phyloP scores from a whole-genome alignment of 371 early-diverging fungal species.

The Mucor saturninus region DNA sequence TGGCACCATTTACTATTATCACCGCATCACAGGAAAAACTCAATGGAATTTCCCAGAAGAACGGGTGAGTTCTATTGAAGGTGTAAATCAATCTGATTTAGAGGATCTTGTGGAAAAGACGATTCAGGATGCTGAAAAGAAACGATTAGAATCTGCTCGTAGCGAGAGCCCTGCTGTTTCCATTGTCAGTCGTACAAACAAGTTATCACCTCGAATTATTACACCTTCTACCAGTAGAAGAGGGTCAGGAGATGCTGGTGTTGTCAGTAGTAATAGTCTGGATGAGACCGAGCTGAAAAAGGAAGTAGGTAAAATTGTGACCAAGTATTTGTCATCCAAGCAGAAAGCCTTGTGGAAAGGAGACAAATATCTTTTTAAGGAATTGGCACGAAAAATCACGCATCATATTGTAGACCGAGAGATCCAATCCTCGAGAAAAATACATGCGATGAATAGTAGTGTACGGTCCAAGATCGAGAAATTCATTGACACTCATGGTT shows the following conservation, averaged over 20 bases:
- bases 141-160: constrained; percentile 18
- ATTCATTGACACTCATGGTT: constrained; percentile 39
- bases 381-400: constrained; percentile 47
- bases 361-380: constrained; percentile 46
- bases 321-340: constrained; percentile 38
- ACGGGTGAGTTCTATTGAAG: constrained; percentile 42
- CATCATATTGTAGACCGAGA: constrained; percentile 51
- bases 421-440: constrained; percentile 34
- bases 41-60: constrained; percentile 46
- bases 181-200: neutral
- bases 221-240: constrained; percentile 17
- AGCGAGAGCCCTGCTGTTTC: constrained; percentile 29
- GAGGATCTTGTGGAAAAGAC: constrained; percentile 37
- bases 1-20: constrained; percentile 42
- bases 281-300: constrained; percentile 36
- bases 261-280: neutral
- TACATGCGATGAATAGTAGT: constrained; percentile 28
- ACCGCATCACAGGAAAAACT: constrained; percentile 37
- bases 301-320: constrained; percentile 45
- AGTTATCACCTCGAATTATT: constrained; percentile 6
- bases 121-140: constrained; percentile 32
- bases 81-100: constrained; percentile 38
- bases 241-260: neutral
- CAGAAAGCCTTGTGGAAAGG: constrained; percentile 40
- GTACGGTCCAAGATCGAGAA: constrained; percentile 43